A percentile compares a stretch with the other conserved stretches of the same genome.
phyloP scores from a whole-genome alignment of 768 basidiomycete species.

The Auricularia sp. region DNA sequence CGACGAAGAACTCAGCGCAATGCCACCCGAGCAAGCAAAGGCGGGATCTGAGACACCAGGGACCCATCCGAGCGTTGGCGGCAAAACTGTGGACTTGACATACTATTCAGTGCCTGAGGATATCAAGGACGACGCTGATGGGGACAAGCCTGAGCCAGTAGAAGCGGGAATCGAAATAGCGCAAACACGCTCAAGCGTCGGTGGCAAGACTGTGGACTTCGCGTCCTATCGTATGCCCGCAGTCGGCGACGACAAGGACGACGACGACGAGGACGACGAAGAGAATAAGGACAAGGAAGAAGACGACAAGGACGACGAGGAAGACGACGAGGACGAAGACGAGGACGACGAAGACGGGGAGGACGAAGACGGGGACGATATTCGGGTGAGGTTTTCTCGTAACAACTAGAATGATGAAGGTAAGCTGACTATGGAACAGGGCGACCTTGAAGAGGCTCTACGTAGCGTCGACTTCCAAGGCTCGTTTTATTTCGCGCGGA shows the following conservation, averaged over 20 bases:
- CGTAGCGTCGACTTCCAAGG: slow-evolving; percentile 24
- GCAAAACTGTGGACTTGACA: too few relatives aligned
- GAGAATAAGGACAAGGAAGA: background rate
- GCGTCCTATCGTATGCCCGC: background rate
- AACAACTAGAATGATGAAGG: background rate
- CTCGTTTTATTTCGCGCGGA: slow-evolving; percentile 20
- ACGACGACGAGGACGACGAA: background rate
- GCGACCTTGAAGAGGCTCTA: slow-evolving; percentile 22
- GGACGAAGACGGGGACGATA: slow-evolving; percentile 24
- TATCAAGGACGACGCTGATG: too few relatives aligned
- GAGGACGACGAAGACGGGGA: slow-evolving; percentile 13
- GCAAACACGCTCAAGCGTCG: too few relatives aligned
- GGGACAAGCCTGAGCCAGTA: too few relatives aligned
- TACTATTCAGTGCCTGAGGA: too few relatives aligned
- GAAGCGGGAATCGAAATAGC: too few relatives aligned
- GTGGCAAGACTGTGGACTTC: background rate
- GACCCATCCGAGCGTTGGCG: too few relatives aligned
- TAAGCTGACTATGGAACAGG: slow-evolving; percentile 11
- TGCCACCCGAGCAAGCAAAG: too few relatives aligned
- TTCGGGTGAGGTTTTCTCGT: slow-evolving; percentile 11
- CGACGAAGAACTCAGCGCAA: too few relatives aligned
- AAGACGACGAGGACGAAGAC: slow-evolving; percentile 7
- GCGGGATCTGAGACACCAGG: too few relatives aligned
- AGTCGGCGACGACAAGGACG: background rate
- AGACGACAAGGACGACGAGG: background rate